Percentiles rank a stretch among this genome's conserved stretches.
These are phyloP conservation scores for Colletotrichum sp. DNA, from an alignment of 2,329 filamentous ascomycete genomes.

Conservation along the genomic window DNA sequence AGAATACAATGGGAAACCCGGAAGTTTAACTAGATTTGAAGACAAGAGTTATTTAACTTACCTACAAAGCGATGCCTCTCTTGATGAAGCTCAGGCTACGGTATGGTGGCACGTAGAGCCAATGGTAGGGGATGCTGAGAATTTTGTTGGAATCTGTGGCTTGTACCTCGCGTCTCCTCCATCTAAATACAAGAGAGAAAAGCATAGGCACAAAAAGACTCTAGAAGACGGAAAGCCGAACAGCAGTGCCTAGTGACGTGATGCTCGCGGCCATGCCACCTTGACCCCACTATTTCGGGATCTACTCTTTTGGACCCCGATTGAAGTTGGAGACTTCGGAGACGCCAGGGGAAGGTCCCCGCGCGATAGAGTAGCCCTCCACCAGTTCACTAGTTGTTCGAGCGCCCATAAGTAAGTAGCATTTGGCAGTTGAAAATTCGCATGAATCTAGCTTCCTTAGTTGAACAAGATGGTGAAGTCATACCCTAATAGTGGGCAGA, in stretches of 20 bases:
- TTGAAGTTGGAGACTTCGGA: not conserved
- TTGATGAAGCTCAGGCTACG: not conserved
- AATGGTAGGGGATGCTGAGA: not conserved
- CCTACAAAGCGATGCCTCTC: not conserved
- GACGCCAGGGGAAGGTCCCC: not conserved
- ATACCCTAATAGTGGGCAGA: not conserved
- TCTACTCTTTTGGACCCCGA: not conserved
- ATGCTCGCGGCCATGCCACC: not conserved
- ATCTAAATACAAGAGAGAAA: not conserved
- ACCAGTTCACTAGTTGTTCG: not conserved
- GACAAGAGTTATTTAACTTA: not conserved
- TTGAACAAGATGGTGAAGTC: rapidly evolving
- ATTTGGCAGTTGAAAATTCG: not conserved
- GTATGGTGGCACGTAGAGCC: not conserved
- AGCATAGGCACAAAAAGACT: not conserved
- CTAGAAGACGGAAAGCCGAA: not conserved
- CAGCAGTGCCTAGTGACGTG: not conserved
- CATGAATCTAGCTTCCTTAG: rapidly evolving
- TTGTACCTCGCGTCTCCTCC: rapidly evolving
- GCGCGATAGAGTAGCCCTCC: not conserved
- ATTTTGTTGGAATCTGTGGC: rapidly evolving
- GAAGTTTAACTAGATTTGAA: not conserved
- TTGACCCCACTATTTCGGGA: not conserved
- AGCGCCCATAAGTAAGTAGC: not conserved
- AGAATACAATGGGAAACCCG: not conserved